phyloP scores from a whole-genome alignment of 2,329 filamentous ascomycete genomes.

The Zasmidium citrigriseum region DNA sequence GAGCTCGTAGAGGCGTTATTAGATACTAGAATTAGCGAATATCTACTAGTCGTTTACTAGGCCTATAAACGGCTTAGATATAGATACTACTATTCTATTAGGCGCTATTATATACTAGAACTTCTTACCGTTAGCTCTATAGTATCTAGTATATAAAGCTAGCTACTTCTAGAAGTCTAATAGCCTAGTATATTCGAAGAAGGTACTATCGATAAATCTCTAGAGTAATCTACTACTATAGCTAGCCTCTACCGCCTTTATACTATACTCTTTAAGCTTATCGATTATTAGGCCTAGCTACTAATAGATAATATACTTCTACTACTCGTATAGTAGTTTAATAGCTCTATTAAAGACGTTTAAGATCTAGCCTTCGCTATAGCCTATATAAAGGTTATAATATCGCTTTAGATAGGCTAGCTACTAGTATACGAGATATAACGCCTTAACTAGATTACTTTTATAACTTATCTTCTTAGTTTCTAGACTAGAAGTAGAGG shows the following conservation, averaged over 20 bases:
- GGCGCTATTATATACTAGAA: neutral
- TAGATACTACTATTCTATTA: neutral
- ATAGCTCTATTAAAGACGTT: neutral
- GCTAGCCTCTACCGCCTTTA: neutral
- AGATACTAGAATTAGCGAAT: neutral
- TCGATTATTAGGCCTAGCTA: neutral
- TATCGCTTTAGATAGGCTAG: conserved; percentile 1
- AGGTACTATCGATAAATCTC: neutral
- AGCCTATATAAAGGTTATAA: neutral
- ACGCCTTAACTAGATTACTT: neutral
- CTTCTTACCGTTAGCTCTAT: neutral
- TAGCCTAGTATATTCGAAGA: neutral
- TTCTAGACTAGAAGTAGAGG: neutral
- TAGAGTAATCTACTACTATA: neutral
- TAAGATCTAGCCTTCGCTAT: neutral
- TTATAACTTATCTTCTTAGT: neutral
- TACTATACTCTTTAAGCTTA: neutral
- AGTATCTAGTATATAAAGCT: neutral
- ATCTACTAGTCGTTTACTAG: neutral
- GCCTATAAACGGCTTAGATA: neutral
- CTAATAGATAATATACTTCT: neutral
- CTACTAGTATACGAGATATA: neutral
- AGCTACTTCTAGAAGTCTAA: neutral
- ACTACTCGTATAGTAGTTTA: neutral
- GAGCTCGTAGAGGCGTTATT: neutral